Evolutionary conservation across 331 rosid species (phyloP).

Genomic region (Arachis monticola): DNA sequence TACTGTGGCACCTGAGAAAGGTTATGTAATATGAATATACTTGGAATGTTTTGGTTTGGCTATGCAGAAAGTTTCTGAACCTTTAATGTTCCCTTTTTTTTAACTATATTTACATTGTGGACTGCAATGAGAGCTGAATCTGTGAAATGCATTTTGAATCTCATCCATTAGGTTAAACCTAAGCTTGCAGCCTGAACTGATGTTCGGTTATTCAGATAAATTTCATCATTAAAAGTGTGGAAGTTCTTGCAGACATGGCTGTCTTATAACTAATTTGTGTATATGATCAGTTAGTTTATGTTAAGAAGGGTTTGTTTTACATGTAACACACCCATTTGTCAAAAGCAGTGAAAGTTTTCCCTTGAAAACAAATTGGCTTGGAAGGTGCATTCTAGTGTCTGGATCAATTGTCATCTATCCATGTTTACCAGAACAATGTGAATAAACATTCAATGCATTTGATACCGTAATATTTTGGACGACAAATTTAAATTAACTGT

Average conservation of each 20-base stretch:
- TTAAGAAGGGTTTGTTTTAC: no score
- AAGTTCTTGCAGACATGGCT: neutral
- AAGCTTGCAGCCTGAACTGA: neutral
- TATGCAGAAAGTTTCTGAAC: neutral
- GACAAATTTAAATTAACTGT: constrained; percentile 5
- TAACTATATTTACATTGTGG: neutral
- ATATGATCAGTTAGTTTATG: neutral
- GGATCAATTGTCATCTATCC: neutral
- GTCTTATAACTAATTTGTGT: neutral
- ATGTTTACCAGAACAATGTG: neutral
- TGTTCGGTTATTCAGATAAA: neutral
- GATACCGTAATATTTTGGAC: neutral
- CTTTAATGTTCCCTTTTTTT: no score
- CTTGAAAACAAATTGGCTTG: no score
- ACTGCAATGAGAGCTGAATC: neutral
- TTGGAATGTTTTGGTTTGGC: neutral
- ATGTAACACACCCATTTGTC: no score
- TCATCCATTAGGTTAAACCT: neutral
- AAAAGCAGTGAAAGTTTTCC: no score
- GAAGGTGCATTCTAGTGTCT: no score
- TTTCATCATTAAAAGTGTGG: constrained; percentile 10
- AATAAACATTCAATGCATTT: neutral
- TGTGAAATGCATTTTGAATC: constrained; percentile 9
- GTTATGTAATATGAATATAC: constrained; percentile 13
- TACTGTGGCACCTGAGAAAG: neutral